Evolutionary conservation across 768 basidiomycete species (phyloP).

Genomic region (Goffeauzyma gilvescens): DNA sequence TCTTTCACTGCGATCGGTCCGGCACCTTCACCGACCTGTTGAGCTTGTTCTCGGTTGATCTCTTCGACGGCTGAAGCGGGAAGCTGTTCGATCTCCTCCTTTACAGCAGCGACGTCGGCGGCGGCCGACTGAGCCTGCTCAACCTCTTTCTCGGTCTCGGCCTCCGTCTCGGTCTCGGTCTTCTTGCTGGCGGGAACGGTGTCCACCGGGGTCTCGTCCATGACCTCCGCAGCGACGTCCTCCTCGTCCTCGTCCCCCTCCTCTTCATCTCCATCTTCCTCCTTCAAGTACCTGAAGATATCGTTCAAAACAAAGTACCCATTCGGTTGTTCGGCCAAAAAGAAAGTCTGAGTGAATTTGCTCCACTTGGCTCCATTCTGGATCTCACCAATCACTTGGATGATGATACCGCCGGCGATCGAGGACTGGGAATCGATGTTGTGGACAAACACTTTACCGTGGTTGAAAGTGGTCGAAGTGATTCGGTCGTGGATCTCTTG

Average conservation of each 20-base stretch:
- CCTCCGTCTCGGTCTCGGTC: conserved; percentile 9
- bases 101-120: conserved; percentile 31
- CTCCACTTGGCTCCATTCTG: conserved; percentile 79
- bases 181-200: not conserved
- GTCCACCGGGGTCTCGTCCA: not conserved
- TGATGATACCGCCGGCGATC: conserved; percentile 85
- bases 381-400: conserved; percentile 99
- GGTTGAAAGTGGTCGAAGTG: conserved; percentile 74
- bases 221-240: conserved; percentile 24
- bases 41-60: no score
- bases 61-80: conserved; percentile 20
- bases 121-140: conserved; percentile 35
- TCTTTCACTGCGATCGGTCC: conserved; percentile 35
- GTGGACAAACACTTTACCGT: conserved; percentile 98
- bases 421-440: conserved; percentile 95
- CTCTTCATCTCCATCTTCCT: conserved; percentile 67
- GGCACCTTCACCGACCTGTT: conserved; percentile 24
- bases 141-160: conserved; percentile 35
- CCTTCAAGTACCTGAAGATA: conserved; percentile 98
- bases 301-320: conserved; percentile 99
- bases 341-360: conserved; percentile 98
- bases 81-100: conserved; percentile 18
- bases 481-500: conserved; percentile 98
- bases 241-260: conserved; percentile 41
- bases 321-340: conserved; percentile 96